These are phyloP conservation scores for Podaxis sp. DNA, from an alignment of 768 basidiomycete genomes.

Conservation along the genomic window DNA sequence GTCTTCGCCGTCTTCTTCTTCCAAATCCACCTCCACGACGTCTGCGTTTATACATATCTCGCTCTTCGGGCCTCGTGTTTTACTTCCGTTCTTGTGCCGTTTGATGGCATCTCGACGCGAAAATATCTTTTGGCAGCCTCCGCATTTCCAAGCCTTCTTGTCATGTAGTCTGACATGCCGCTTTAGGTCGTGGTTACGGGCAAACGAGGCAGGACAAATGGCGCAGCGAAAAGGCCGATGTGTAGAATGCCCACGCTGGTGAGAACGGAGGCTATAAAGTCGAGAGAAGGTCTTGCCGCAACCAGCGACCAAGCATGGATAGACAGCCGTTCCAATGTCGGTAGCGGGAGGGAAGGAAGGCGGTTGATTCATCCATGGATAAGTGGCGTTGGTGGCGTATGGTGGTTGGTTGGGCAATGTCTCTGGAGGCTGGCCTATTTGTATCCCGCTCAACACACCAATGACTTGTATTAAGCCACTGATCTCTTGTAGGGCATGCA, in stretches of 20 bases:
- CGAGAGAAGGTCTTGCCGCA: slow-evolving; percentile 72
- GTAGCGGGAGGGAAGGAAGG: slow-evolving; percentile 25
- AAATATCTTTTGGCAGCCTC: slow-evolving; percentile 72
- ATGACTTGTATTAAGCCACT: slow-evolving; percentile 81
- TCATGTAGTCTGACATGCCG: slow-evolving; percentile 74
- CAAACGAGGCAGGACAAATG: slow-evolving; percentile 71
- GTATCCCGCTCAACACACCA: slow-evolving; percentile 75
- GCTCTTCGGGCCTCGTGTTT: slow-evolving; percentile 47
- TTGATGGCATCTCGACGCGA: slow-evolving; percentile 79
- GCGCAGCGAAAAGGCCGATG: slow-evolving; percentile 67
- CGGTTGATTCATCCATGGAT: slow-evolving; percentile 32
- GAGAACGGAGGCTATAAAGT: slow-evolving; percentile 66
- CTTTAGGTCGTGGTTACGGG: slow-evolving; percentile 77
- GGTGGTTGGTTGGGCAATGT: slow-evolving; percentile 28
- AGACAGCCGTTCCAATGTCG: slow-evolving; percentile 74
- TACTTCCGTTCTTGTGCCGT: slow-evolving; percentile 66
- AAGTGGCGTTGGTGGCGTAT: slow-evolving; percentile 28
- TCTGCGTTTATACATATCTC: slow-evolving; percentile 56
- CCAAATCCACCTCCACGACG: slow-evolving; percentile 57
- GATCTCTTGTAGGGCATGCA: slow-evolving; percentile 68
- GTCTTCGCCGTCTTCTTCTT: slow-evolving; percentile 40
- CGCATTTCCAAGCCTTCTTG: slow-evolving; percentile 70
- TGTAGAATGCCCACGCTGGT: slow-evolving; percentile 63
- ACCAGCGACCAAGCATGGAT: slow-evolving; percentile 66
- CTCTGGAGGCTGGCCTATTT: slow-evolving; percentile 53